phyloP scores from a whole-genome alignment of 805 yeast species.

The Cyberlindnera subsufficiens region DNA sequence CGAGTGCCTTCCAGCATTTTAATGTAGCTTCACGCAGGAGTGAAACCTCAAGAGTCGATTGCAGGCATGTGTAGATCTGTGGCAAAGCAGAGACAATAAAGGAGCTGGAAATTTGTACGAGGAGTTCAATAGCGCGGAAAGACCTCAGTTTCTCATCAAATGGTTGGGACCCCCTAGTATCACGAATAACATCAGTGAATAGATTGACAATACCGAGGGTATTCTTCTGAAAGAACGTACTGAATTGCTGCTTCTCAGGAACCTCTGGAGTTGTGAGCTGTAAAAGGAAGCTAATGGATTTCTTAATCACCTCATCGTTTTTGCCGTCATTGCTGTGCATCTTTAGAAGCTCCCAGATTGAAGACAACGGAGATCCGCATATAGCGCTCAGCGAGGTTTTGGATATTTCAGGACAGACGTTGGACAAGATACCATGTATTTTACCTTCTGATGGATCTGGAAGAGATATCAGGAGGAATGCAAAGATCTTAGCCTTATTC shows the following conservation, averaged over 20 bases:
- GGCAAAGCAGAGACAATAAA: constrained; percentile 67
- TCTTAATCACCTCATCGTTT: constrained; percentile 13
- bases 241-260: constrained; percentile 24
- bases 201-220: constrained; percentile 72
- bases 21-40: constrained; percentile 59
- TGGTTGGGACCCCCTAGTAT: constrained; percentile 64
- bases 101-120: constrained; percentile 48
- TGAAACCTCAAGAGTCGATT: constrained; percentile 62
- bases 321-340: constrained; percentile 33
- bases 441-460: constrained; percentile 41
- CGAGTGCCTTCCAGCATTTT: constrained; percentile 60
- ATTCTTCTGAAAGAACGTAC: constrained; percentile 44
- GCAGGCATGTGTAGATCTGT: constrained; percentile 81
- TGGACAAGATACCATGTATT: constrained; percentile 46
- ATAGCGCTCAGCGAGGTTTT: constrained; percentile 21
- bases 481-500: constrained; percentile 48
- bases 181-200: constrained; percentile 76
- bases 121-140: constrained; percentile 64
- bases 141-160: constrained; percentile 66
- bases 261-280: constrained; percentile 17
- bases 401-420: constrained; percentile 44
- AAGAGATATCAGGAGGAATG: constrained; percentile 49
- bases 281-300: constrained; percentile 39
- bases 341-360: constrained; percentile 39
- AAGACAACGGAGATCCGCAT: constrained; percentile 22